phyloP scores from a whole-genome alignment of 495 filamentous ascomycete genomes.

The Darksidea phi region DNA sequence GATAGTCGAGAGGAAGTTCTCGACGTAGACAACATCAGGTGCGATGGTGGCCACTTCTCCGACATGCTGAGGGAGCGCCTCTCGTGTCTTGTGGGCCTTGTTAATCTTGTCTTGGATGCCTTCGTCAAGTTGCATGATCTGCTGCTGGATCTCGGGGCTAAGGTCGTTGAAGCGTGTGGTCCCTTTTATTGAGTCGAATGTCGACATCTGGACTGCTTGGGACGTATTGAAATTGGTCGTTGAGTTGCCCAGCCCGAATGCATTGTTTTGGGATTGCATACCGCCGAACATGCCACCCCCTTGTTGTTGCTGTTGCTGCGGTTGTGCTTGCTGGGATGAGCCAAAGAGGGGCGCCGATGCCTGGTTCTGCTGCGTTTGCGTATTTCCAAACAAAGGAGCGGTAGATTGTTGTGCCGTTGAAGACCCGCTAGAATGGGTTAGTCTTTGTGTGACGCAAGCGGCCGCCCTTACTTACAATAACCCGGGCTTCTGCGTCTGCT shows the following conservation, averaged over 20 bases:
- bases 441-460: constrained; percentile 12
- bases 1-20: constrained; percentile 68
- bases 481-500: constrained; percentile 31
- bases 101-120: constrained; percentile 68
- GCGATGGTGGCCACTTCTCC: constrained; percentile 64
- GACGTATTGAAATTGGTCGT: constrained; percentile 45
- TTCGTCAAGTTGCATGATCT: constrained; percentile 72
- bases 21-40: constrained; percentile 71
- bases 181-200: constrained; percentile 69
- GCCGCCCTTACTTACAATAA: constrained; percentile 35
- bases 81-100: constrained; percentile 55
- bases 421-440: constrained; percentile 32
- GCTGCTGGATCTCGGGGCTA: constrained; percentile 72
- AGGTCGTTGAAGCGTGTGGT: constrained; percentile 91
- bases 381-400: constrained; percentile 41
- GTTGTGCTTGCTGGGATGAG: constrained; percentile 29
- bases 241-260: constrained; percentile 30
- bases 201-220: constrained; percentile 69
- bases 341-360: constrained; percentile 34
- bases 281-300: constrained; percentile 14
- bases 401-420: constrained; percentile 30
- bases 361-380: constrained; percentile 27
- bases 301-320: constrained; percentile 18
- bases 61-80: constrained; percentile 64
- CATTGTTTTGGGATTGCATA: constrained; percentile 25